Percentiles rank a stretch among this genome's conserved stretches.
These are phyloP conservation scores for Linnemannia elongata DNA, from an alignment of 192 early-diverging fungal genomes.

Conservation along the genomic window DNA sequence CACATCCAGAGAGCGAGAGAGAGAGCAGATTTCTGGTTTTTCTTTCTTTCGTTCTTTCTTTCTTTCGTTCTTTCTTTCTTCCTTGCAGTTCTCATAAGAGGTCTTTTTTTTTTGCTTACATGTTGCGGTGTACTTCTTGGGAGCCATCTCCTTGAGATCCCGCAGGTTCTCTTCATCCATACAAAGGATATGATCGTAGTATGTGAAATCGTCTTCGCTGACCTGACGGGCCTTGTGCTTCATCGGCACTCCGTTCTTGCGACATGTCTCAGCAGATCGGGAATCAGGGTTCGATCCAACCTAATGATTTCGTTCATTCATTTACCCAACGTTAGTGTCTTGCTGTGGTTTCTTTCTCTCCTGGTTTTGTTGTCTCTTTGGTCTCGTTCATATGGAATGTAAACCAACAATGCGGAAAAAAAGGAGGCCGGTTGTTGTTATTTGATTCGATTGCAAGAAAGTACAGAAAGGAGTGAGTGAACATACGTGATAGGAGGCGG, in stretches of 20 bases:
- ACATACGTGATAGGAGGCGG: constrained; percentile 83
- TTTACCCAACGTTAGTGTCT: background rate
- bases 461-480: too few species aligned
- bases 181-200: constrained; percentile 91
- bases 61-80: background rate
- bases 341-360: background rate
- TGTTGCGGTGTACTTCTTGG: constrained; percentile 45
- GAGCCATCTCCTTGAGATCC: constrained; percentile 65
- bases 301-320: constrained; percentile 25
- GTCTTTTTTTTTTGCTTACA: constrained; percentile 20
- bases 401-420: background rate
- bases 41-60: background rate
- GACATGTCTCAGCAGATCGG: constrained; percentile 77
- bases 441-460: background rate
- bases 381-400: background rate
- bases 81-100: background rate
- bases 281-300: constrained; percentile 79
- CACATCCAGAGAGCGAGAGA: background rate
- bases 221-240: constrained; percentile 83
- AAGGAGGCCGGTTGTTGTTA: background rate
- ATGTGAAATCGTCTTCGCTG: constrained; percentile 68
- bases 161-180: constrained; percentile 89
- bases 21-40: background rate
- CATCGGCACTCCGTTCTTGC: constrained; percentile 78
- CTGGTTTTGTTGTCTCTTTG: background rate